Base-by-base conservation (phyloP, 73 alveolate species). In the Durusdinium trenchii region DNA sequence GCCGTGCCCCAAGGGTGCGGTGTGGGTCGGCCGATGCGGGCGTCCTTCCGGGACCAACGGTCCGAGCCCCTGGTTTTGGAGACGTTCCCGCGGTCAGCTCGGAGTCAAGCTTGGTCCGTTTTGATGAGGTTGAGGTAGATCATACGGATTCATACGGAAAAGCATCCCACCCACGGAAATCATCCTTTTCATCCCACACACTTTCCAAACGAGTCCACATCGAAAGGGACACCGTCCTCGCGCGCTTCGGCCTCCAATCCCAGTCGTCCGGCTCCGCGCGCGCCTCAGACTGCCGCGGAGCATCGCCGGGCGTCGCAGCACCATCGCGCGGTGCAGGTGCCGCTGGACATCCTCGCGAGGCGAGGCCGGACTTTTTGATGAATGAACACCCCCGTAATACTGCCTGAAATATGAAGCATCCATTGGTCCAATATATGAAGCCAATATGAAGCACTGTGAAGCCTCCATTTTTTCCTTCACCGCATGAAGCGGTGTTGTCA, bases 251-350 rank as follows among this genome's bases (percentile, higher is more conserved):
- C 73, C 73, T 23, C 4, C 73, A n/a, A 23, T 9, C 51, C 16
- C 54, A 78, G 6, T n/a, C 46, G 23, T 7, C 47, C 45, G 30
- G 30, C 23, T 2, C 35, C 46, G 84, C 48, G 30, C 35, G n/a
- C 35, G 45, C 28, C 42, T 18, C 36, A 91, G 98, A 76, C 69
- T 46, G 86, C 64, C 43, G 89, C 30, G 30, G 98, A 91, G 54
- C 98, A 76, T 75, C 98, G 98, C 61, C 98, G 98, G 48, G 98
- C 46, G 42, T 69, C 89, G 78, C 98, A 91, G 82, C 98, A 91
- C 54, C 98, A 91, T 47, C 98, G 98, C 7, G 98, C 98, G 2
- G 86, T 91, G 52, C 47, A 36, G 0, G 95, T 40, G 60, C 26
- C 79, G n/a, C 47, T 86, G 82, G 95, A 57, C 82, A 54, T 54